Conservation (phyloP, 73 alveolate genomes). For the Urostyla sp. region DNA sequence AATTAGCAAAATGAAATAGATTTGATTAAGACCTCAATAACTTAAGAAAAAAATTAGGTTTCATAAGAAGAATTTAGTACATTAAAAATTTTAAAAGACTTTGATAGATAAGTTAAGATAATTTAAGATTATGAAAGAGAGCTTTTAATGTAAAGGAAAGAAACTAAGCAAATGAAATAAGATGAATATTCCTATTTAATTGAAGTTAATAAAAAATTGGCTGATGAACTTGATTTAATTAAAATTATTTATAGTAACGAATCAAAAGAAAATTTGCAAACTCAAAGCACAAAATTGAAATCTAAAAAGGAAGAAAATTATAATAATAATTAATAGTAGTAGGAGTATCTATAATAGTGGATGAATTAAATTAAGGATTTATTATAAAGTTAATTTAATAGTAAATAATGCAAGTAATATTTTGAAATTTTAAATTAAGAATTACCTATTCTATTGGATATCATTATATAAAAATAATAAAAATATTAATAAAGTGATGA, state of each 20-base stretch:
- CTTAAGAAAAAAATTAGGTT: slow-evolving; percentile 29
- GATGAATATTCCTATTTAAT: slow-evolving; percentile 29
- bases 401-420: slow-evolving; percentile 29
- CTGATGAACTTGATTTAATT: slow-evolving; percentile 11
- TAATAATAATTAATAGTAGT: not conserved
- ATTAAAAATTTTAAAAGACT: not conserved
- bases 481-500: too few relatives aligned
- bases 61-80: slow-evolving; percentile 23
- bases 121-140: slow-evolving; percentile 47
- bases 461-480: not conserved
- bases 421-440: slow-evolving; percentile 39
- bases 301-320: not conserved
- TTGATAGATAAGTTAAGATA: slow-evolving; percentile 30
- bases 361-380: slow-evolving; percentile 25
- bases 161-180: not conserved
- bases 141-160: not conserved
- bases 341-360: slow-evolving; percentile 32
- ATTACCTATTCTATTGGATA: slow-evolving; percentile 6
- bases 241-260: not conserved
- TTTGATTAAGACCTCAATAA: slow-evolving; percentile 15
- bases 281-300: not conserved
- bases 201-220: not conserved
- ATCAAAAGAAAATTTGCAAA: not conserved
- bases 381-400: slow-evolving; percentile 9
- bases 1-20: slow-evolving; percentile 43